Evolutionary conservation across 805 yeast species (phyloP).

Genomic region (Lachancea thermotolerans): DNA sequence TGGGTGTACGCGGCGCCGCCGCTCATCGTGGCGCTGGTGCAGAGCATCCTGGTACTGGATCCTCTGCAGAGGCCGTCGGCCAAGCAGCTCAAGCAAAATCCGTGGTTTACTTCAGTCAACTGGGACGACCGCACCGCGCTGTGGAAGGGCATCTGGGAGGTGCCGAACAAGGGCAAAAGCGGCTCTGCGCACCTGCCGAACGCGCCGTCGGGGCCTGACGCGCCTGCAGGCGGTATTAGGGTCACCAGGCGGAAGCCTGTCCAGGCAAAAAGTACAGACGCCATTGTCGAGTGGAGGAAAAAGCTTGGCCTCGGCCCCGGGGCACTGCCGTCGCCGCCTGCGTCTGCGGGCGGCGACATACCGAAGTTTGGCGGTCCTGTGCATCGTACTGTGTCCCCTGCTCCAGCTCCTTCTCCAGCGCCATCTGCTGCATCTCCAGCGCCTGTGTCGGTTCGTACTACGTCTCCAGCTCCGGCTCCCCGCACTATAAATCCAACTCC

Average conservation of each 20-base stretch:
- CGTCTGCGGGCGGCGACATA: background rate
- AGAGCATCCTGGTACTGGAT: slow-evolving; percentile 59
- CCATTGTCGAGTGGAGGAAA: slow-evolving; percentile 35
- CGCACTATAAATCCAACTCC: background rate
- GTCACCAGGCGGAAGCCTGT: slow-evolving; percentile 27
- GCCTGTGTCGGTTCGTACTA: too few relatives aligned
- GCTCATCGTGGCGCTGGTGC: slow-evolving; percentile 57
- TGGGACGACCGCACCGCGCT: slow-evolving; percentile 60
- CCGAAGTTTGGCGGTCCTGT: background rate
- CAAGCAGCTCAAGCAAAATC: slow-evolving; percentile 52
- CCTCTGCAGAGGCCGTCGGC: slow-evolving; percentile 61
- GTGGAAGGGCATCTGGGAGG: slow-evolving; percentile 75
- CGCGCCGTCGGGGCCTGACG: slow-evolving; percentile 8
- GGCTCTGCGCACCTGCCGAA: too few relatives aligned
- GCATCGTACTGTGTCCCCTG: background rate
- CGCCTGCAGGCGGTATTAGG: slow-evolving; percentile 23
- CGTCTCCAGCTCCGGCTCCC: too few relatives aligned
- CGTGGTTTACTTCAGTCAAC: slow-evolving; percentile 61
- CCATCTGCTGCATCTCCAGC: background rate
- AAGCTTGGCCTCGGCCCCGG: slow-evolving; percentile 21
- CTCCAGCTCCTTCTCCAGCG: slow-evolving; percentile 1
- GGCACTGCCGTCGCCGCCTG: slow-evolving; percentile 6
- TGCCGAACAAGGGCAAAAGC: slow-evolving; percentile 27
- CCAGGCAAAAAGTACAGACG: slow-evolving; percentile 28
- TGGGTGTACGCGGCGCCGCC: slow-evolving; percentile 61